Evolutionary conservation across 352 stramenopile genomes (phyloP), one percentile per base, ranked within the genome.

Genomic region (Pythium phragmiticola): DNA sequence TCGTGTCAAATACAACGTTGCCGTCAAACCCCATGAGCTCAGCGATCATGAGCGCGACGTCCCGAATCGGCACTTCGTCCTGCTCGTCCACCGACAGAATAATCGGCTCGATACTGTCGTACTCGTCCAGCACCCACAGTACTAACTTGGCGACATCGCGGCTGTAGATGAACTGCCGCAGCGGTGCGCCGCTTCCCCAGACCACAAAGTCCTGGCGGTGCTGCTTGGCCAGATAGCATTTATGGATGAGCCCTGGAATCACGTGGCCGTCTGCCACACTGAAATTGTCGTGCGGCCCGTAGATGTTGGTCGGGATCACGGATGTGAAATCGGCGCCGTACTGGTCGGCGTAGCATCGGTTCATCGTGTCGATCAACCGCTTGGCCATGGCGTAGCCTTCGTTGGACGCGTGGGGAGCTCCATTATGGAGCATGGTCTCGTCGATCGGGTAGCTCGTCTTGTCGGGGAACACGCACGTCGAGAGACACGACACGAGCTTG

Each of bases 241-340:
- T 99, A 78, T 99, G 96, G 67, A 99, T 99, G 8, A 99, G 84
- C 17, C 96, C 97, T 0, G 97, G 97, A 69, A 99, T 97, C 34
- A 99, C 97, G 63, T 99, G 97, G 57, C 97, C 96, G 63, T 98
- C 90, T 60, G 98, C 71, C 61, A 99, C 92, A 72, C 86, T 96
- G 78, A 99, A 99, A 75, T 99, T 99, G 77, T 99, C 97, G 68
- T 98, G 74, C 11, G 96, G 96, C 19, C 97, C 97, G 74, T 99
- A 99, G 69, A 99, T 98, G 76, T 99, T 99, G 51, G 97, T 99
- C 13, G 97, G 97, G 66, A 99, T 99, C 56, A 99, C 97, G 36
- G 90, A 94, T n/a, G 97, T 99, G 76, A 99, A 99, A 68, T 92
- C 96, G 68, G 94, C 98, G 48, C 89, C 88, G 70, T 98, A 98